phyloP scores from a whole-genome alignment of 2,329 filamentous ascomycete species.

The Chrysoporthe austroafricana region DNA sequence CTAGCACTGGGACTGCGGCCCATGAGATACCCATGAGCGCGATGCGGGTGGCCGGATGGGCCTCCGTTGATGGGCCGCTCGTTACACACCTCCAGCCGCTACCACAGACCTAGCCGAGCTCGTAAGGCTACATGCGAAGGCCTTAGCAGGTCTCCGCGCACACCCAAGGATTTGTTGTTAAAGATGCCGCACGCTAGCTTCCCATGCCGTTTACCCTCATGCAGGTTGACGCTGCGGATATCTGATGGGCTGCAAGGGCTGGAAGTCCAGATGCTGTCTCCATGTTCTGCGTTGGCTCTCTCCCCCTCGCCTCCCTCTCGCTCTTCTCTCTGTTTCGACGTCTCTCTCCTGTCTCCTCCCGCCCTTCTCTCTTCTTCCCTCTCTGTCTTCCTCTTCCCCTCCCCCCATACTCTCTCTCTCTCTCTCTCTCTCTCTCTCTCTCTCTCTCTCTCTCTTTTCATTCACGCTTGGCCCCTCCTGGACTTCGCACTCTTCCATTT shows the following conservation, averaged over 20 bases:
- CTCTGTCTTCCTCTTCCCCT: neutral
- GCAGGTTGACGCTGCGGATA: neutral
- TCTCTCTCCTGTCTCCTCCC: neutral
- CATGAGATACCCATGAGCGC: neutral
- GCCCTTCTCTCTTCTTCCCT: neutral
- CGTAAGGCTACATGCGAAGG: neutral
- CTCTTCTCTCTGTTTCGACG: neutral
- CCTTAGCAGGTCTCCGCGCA: neutral
- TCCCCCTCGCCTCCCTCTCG: neutral
- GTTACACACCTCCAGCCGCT: neutral
- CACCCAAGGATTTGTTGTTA: neutral
- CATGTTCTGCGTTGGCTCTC: neutral
- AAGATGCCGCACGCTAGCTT: neutral
- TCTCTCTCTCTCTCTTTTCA: neutral
- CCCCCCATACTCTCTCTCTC: neutral
- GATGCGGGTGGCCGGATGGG: too few species aligned
- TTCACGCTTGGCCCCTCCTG: too few species aligned
- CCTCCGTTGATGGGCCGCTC: too few species aligned
- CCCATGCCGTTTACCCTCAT: neutral
- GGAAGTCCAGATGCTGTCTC: neutral
- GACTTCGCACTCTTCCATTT: neutral
- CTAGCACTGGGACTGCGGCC: neutral
- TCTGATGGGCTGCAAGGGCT: neutral
- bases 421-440: neutral
- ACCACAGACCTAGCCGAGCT: neutral